Evolutionary conservation across 2,329 filamentous ascomycete genomes (phyloP).

Genomic region (Fusarium brevicatenulatum): DNA sequence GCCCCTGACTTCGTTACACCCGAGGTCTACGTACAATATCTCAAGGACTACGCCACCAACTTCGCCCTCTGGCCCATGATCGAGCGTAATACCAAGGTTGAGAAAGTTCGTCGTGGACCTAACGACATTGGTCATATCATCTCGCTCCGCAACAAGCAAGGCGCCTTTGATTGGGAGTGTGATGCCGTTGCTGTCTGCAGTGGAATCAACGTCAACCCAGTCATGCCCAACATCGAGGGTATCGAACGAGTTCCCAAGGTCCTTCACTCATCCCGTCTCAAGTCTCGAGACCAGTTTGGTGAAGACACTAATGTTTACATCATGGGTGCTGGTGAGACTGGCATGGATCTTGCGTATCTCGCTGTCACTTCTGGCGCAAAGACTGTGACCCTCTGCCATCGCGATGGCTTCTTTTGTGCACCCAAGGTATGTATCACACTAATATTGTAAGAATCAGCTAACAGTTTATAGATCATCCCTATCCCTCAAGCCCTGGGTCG

Average conservation of each 20-base stretch:
- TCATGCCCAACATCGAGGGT: slow-evolving; percentile 52
- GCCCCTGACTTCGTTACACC: slow-evolving; percentile 58
- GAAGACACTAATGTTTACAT: slow-evolving; percentile 53
- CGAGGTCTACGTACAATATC: slow-evolving; percentile 54
- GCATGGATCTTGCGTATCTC: slow-evolving; percentile 57
- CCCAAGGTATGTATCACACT: slow-evolving; percentile 50
- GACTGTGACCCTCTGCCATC: slow-evolving; percentile 56
- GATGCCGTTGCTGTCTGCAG: slow-evolving; percentile 60
- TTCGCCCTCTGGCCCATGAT: slow-evolving; percentile 54
- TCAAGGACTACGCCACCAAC: slow-evolving; percentile 52
- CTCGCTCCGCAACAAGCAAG: slow-evolving; percentile 5
- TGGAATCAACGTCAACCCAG: slow-evolving; percentile 56
- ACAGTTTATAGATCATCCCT: slow-evolving; percentile 41
- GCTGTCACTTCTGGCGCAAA: slow-evolving; percentile 56
- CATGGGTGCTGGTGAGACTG: slow-evolving; percentile 58
- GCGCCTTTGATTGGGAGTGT: slow-evolving; percentile 47
- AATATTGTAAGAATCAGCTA: fast-evolving
- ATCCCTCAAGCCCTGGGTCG: slow-evolving; percentile 27
- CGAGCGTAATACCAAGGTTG: slow-evolving; percentile 48
- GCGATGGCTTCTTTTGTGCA: slow-evolving; percentile 58
- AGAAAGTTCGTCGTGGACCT: slow-evolving; percentile 35
- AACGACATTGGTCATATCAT: slow-evolving; percentile 24
- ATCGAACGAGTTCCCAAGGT: slow-evolving; percentile 50
- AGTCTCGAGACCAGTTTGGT: slow-evolving; percentile 55
- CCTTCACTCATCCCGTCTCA: slow-evolving; percentile 57